A percentile compares a stretch with the other conserved stretches of the same genome.
Evolutionary conservation across 768 basidiomycete genomes (phyloP).

Genomic region (Panellus pusillus): DNA sequence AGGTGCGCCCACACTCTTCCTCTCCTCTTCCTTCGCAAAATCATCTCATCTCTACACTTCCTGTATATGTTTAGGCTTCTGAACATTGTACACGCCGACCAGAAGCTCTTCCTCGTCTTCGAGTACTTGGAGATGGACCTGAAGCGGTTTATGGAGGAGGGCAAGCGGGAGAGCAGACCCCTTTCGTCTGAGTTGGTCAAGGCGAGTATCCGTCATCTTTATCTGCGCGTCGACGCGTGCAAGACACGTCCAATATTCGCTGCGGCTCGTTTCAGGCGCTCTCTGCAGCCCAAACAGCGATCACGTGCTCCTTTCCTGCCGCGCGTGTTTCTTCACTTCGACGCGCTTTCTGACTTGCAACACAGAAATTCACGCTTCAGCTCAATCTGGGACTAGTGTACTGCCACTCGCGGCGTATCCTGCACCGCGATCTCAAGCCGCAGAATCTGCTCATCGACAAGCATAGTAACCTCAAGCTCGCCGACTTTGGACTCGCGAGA

Average conservation of each 20-base stretch:
- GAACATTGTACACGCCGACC: slow-evolving; percentile 96
- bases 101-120: slow-evolving; percentile 96
- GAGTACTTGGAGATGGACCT: slow-evolving; percentile 97
- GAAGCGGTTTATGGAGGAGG: slow-evolving; percentile 94
- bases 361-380: slow-evolving; percentile 94
- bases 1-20: slow-evolving; percentile 47
- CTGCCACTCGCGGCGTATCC: slow-evolving; percentile 92
- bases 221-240: slow-evolving; percentile 9
- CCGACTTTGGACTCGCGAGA: slow-evolving; percentile 93
- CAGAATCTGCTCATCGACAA: slow-evolving; percentile 94
- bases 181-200: slow-evolving; percentile 76
- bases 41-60: not conserved
- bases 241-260: slow-evolving; percentile 3
- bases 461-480: slow-evolving; percentile 88
- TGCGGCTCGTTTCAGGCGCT: not conserved
- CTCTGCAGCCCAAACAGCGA: slow-evolving; percentile 7
- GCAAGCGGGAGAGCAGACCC: slow-evolving; percentile 68
- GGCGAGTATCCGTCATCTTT: slow-evolving; percentile 47
- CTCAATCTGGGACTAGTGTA: slow-evolving; percentile 88
- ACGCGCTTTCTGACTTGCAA: not conserved
- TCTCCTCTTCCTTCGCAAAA: not conserved
- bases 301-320: slow-evolving; percentile 19
- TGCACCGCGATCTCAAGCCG: slow-evolving; percentile 96
- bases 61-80: slow-evolving; percentile 59
- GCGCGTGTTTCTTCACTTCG: not conserved